Base-by-base conservation (phyloP, 805 yeast genomes). In the Zygosaccharomyces kombuchaensis region DNA sequence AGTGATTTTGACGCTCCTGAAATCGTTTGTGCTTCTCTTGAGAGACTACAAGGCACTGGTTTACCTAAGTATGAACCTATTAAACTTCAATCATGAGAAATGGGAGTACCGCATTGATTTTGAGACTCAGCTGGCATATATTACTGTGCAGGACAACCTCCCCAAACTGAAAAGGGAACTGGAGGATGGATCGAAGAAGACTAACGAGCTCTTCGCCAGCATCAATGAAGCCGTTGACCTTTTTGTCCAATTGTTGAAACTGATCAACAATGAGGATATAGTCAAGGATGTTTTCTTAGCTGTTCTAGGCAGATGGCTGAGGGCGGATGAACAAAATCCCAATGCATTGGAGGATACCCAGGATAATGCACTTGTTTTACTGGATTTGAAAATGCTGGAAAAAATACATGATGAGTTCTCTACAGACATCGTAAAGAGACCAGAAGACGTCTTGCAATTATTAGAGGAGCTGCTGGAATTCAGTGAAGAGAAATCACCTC, bases 341-440 rank as follows among this genome's bases (percentile, higher is more conserved):
- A 30, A 21, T 7, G 29, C 31, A n/a, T 16, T 29, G 13, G 39
- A 37, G 22, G 45, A 32, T 4, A 69, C 66, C 2, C 68, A 69
- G 4, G 72, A 75, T 48, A 83, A 87, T n/a, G 74, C 78, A 43
- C 53, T 73, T 6, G 70, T 77, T 44, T 66, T 86, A 30, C 66
- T 80, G 6, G 83, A 84, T 56, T 67, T 87, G 47, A 76, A 82
- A 48, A 58, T 87, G 9, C 63, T 90, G 41, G 93, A 88, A 57
- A 63, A 67, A 26, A 65, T 87, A 27, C 78, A 81, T 19, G 74
- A 74, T 4, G 69, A 71, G 12, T 81, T 83, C 57, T 83, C 78
- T 48, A 78, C 80, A 7, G 72, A 71, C 16, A 45, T 72, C 21
- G 47, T 68, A 16, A 66, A 61, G 10, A 65, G 64, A 2, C 82